Base-by-base conservation (phyloP, 2,329 filamentous ascomycete species). In the Trichoderma hamatum region DNA sequence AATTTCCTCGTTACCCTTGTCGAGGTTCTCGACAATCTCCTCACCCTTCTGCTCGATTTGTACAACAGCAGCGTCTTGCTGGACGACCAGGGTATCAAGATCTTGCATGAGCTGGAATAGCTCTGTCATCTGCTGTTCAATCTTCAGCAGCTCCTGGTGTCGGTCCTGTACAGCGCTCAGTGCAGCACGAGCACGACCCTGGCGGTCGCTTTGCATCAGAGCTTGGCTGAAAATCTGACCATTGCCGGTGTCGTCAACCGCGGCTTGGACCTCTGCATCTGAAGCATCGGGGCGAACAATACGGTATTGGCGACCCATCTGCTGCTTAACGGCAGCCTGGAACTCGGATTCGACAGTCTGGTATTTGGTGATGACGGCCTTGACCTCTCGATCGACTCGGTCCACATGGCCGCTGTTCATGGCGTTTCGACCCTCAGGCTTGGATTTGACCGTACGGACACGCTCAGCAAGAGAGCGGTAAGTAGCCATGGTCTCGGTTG, bases 161-260 rank as follows among this genome's bases (percentile, higher is more conserved):
- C 96, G 91, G 76, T 92, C 89, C 79, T 91, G 88, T 43, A 97
- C 93, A 72, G 93, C 93, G 73, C 87, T 88, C 68, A 97, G 85
- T 43, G 93, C 93, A 46, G 90, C 88, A 72, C 91, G 90, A 52
- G 93, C 92, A 80, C 96, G 92, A 61, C 93, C 92, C 77, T 89
- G 89, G 76, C 93, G 90, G 80, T 91, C 91, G 78, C 89, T 92
- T 82, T 90, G 88, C 84, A 96, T 88, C 76, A 97, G 85, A 69
- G 93, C 92, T 79, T 96, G 92, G 77, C 91, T 90, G 82, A 98
- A 98, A 73, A 97, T 90, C 80, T 96, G 93, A 65, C 89, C 88
- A 72, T 90, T 87, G 16, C 82, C 85, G 73, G 86, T 85, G 74
- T 93, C 89, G 75, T 95, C 89, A 0, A 94, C 91, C 19, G 92